Conservation (phyloP, 164 flowering plant species). For the Liriodendron chinense region DNA sequence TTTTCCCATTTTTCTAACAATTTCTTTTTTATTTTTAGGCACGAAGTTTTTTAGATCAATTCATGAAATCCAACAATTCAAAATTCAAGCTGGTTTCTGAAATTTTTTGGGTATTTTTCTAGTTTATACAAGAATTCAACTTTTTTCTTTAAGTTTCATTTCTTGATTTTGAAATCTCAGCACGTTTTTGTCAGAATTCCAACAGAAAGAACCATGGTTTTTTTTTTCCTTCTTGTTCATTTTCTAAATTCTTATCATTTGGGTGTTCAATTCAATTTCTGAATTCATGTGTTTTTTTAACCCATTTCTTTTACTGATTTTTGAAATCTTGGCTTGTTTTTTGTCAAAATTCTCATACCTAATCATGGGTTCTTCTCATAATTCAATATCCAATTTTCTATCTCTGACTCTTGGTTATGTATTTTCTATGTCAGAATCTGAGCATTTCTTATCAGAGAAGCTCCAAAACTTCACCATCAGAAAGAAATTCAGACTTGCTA, state of each 20-base stretch:
- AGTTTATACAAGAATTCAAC: too few relatives aligned
- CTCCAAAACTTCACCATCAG: slow-evolving; percentile 19
- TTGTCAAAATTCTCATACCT: neutral
- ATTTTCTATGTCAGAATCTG: slow-evolving; percentile 23
- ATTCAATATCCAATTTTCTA: neutral
- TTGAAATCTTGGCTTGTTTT: neutral
- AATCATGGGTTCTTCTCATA: neutral
- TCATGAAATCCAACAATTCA: too few relatives aligned
- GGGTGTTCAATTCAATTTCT: neutral
- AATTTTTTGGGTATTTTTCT: too few relatives aligned
- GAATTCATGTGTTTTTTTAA: neutral
- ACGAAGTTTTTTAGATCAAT: too few relatives aligned
- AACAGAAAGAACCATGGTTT: neutral
- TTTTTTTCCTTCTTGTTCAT: neutral
- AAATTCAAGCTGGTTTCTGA: too few relatives aligned
- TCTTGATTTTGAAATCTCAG: neutral
- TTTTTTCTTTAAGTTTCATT: neutral
- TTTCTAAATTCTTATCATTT: neutral
- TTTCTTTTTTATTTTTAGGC: too few relatives aligned
- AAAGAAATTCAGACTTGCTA: slow-evolving; percentile 26
- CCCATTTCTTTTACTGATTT: neutral
- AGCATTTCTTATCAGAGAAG: slow-evolving; percentile 36
- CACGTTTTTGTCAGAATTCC: neutral
- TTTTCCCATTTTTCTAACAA: too few relatives aligned
- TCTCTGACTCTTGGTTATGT: slow-evolving; percentile 3